Evolutionary conservation across 768 basidiomycete species (phyloP), one percentile per base, ranked within the genome.

Genomic region (Strobilomyces echinocephalus): DNA sequence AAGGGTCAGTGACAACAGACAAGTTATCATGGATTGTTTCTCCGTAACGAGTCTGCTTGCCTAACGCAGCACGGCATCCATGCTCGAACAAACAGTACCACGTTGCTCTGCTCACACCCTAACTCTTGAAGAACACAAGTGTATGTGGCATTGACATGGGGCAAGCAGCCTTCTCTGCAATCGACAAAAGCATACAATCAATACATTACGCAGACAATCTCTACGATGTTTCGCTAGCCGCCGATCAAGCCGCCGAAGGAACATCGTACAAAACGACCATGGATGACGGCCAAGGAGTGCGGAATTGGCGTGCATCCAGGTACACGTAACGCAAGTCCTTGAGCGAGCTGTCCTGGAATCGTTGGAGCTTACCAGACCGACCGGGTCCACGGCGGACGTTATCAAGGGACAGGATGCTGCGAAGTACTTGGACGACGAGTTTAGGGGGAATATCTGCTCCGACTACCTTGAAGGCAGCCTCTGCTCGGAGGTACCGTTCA

Each of bases 341-440:
- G 41, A 77, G 71, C 36, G 73, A 70, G 3, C 60, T 56, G 49
- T 82, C 76, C 46, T 72, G 63, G 75, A 82, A 87, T 49, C 85
- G 74, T 52, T 78, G 77, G 31, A 92, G 78, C 12, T 52, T 58
- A 1, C 90, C 90, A 6, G 86, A 88, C 44, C 78, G 74, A 1
- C 83, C 84, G 1, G 86, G 87, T 4, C 82, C 87, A 44, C 87
- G 84, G 34, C 77, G 74, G 42, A 91, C 58, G 46, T 82, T 82
- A 24, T 77, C 70, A 40, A 80, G 74, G 34, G 75, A 75, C 55
- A 83, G 83, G 21, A 91, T 71, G 4, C 79, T 83, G 18, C 82
- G 81, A n/a, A 91, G 69, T 15, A 82, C 79, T 60, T 85, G 78
- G 21, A 74, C 72, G 57, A 87, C 71, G 50, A 84, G 77, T 72